Evolutionary conservation across 495 filamentous ascomycete species (phyloP), one percentile per base, ranked within the genome.

Genomic region (Aspergillus cavernicola): DNA sequence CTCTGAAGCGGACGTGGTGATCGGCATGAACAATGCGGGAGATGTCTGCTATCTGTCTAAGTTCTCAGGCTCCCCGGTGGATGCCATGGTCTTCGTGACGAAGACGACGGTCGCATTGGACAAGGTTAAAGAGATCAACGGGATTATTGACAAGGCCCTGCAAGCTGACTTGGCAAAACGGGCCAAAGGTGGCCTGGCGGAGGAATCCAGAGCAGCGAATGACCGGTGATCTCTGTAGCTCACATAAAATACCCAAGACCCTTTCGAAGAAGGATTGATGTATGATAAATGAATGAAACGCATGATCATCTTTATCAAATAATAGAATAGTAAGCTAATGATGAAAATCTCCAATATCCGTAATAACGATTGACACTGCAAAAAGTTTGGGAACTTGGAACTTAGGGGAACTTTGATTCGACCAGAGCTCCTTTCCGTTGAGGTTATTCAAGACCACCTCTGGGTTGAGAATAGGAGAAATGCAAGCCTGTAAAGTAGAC

Each of bases 21-120:
- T 98, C 46, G 89, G 85, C 11, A 74, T 96, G 65, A 97, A 97
- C 68, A 80, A 83, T 50, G 84, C 89, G 58, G 93, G 95, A 1
- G 93, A 97, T 70, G 81, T 97, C 18, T 96, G 91, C 62, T 88
- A 91, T 71, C 78, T 97, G 52, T 85, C 89, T 23, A 98, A 97
- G 70, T 80, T 88, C 37, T 89, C 90, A 1, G 93, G 93, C 6
- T 78, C 80, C 15, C 80, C 90, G 11, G 80, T 95, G 12, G 86
- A 93, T 61, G 89, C 90, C 6, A 71, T 92, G 58, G 72, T 75
- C 18, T 65, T 97, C 44, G 71, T 97, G 39, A 79, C 79, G 45
- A 92, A 87, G 63, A 77, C 83, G 0, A 80, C 70, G 32, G 60
- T 85, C 37, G 89, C 92, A 9, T 63, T 88, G 61, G 75, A 80